Conservation (phyloP, 306 rosid species). For the peach (Prunus persica) region Prunus_persica_NCBIv2 NC_034012.1:17779001-17779500, state of each 20-base stretch:
- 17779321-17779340: too few species aligned
- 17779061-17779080: slow-evolving; percentile 24
- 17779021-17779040: slow-evolving; percentile 22
- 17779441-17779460: neutral
- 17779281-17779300: too few species aligned
- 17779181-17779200: slow-evolving; percentile 6
- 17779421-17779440: neutral
- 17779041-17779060: slow-evolving; percentile 29
- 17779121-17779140: slow-evolving; percentile 30
- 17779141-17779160: slow-evolving; percentile 2
- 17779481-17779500: neutral
- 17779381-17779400: neutral
- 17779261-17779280: neutral
- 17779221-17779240: slow-evolving; percentile 5
- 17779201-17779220: slow-evolving; percentile 15
- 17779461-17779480: neutral
- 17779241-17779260: slow-evolving; percentile 9
- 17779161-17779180: slow-evolving; percentile 9
- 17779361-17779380: fast-evolving
- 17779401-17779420: neutral
- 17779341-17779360: neutral
- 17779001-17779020: slow-evolving; percentile 21
- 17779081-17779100: slow-evolving; percentile 18
- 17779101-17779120: slow-evolving; percentile 1
- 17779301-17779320: too few species aligned